These are phyloP conservation scores for Aspergillus flavus DNA, from an alignment of 2,329 filamentous ascomycete species.

Conservation along the genomic window DNA sequence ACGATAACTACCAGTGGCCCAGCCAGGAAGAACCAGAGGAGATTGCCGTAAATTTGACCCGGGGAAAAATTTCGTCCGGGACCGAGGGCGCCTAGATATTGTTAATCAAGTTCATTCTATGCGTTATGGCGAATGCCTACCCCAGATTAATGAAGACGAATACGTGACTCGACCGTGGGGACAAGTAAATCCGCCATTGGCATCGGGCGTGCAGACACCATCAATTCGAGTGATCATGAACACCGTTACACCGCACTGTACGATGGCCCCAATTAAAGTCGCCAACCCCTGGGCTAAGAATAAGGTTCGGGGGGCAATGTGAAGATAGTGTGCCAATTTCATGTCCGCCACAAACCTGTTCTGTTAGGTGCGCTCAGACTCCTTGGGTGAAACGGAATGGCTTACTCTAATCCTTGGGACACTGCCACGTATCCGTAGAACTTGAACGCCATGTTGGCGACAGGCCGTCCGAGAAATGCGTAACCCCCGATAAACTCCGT, in stretches of 20 bases:
- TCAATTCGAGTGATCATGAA: slow-evolving; percentile 52
- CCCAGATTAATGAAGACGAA: slow-evolving; percentile 72
- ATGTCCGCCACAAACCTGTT: slow-evolving; percentile 66
- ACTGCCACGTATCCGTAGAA: slow-evolving; percentile 71
- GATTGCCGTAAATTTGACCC: slow-evolving; percentile 62
- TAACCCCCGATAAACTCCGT: slow-evolving; percentile 54
- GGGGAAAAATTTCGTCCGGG: slow-evolving; percentile 68
- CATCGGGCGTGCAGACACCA: slow-evolving; percentile 56
- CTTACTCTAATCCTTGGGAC: slow-evolving; percentile 59
- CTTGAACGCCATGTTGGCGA: slow-evolving; percentile 67
- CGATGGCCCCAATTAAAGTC: slow-evolving; percentile 51
- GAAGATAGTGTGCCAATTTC: slow-evolving; percentile 59
- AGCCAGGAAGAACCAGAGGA: slow-evolving; percentile 73
- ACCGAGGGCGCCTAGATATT: slow-evolving; percentile 58
- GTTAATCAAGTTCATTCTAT: background rate
- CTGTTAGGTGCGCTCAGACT: background rate
- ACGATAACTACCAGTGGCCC: slow-evolving; percentile 64
- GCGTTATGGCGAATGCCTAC: slow-evolving; percentile 33
- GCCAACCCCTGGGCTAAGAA: slow-evolving; percentile 56
- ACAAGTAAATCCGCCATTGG: slow-evolving; percentile 62
- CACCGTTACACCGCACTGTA: slow-evolving; percentile 54
- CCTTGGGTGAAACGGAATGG: background rate
- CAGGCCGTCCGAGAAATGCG: slow-evolving; percentile 48
- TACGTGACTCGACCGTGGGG: slow-evolving; percentile 63
- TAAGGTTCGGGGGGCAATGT: slow-evolving; percentile 51